Evolutionary conservation across 345 rosid species (phyloP).

Genomic region (Eucalyptus viminalis): DNA sequence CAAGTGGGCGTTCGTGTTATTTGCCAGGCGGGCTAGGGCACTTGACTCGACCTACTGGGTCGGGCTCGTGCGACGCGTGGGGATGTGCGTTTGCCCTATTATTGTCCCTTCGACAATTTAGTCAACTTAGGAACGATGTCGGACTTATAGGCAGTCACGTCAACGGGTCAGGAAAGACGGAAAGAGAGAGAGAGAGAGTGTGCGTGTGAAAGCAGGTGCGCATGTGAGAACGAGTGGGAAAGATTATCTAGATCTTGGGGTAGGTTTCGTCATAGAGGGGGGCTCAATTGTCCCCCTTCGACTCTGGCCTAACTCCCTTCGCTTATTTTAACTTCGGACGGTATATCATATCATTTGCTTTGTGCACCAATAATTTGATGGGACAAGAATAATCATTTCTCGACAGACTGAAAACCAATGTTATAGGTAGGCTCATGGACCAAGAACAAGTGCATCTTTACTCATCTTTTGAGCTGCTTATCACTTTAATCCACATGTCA

Average conservation of each 20-base stretch:
- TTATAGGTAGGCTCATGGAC: background rate
- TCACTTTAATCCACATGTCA: background rate
- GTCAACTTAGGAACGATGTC: background rate
- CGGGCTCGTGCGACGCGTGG: background rate
- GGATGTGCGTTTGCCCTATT: background rate
- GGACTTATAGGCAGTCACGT: background rate
- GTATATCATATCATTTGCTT: background rate
- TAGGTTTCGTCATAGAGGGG: background rate
- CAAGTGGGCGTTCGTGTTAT: background rate
- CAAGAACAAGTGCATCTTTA: background rate
- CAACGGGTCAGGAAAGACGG: background rate
- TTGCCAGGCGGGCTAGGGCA: background rate
- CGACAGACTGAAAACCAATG: background rate
- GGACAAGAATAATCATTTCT: background rate
- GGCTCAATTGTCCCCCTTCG: background rate
- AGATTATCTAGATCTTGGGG: background rate
- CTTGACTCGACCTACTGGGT: background rate
- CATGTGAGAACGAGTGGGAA: background rate
- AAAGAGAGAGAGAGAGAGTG: background rate
- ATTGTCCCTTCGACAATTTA: background rate
- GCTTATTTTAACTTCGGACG: background rate
- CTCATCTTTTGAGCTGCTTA: background rate
- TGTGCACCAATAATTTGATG: background rate
- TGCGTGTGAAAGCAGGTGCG: background rate
- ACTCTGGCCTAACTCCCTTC: background rate